Conservation (phyloP, 1,284 basidiomycete species). For the Phenoliferia sp. region DNA sequence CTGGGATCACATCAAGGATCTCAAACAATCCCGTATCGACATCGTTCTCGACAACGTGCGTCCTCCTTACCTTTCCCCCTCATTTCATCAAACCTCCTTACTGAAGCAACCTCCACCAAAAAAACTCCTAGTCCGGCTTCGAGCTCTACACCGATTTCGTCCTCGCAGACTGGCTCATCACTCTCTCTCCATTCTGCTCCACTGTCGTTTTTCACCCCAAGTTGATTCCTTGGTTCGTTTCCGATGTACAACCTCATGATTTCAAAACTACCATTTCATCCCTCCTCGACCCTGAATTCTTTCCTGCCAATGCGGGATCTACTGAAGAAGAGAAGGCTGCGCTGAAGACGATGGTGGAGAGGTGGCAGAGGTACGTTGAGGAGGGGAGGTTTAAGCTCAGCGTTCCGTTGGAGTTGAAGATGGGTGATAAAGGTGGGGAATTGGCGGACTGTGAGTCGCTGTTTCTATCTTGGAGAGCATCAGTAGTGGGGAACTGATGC, state of each 20-base stretch:
- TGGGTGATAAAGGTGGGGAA: slow-evolving; percentile 50
- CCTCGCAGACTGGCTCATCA: slow-evolving; percentile 88
- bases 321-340: slow-evolving; percentile 34
- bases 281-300: slow-evolving; percentile 51
- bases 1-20: slow-evolving; percentile 65
- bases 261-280: slow-evolving; percentile 44
- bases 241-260: slow-evolving; percentile 43
- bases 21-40: slow-evolving; percentile 65
- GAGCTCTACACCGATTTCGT: slow-evolving; percentile 94
- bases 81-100: background rate
- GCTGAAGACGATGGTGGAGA: slow-evolving; percentile 58
- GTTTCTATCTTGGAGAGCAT: background rate
- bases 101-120: background rate
- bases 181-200: slow-evolving; percentile 73
- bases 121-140: slow-evolving; percentile 70
- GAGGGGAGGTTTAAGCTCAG: slow-evolving; percentile 69
- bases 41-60: slow-evolving; percentile 86
- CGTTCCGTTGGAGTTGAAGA: slow-evolving; percentile 59
- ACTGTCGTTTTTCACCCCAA: slow-evolving; percentile 87
- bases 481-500: slow-evolving; percentile 45
- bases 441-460: slow-evolving; percentile 29
- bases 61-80: background rate
- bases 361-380: slow-evolving; percentile 70
- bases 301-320: slow-evolving; percentile 48
- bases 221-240: slow-evolving; percentile 88